These are phyloP conservation scores for Oldenlandia corymbosa DNA, from an alignment of 257 asterid genomes.

Conservation along the genomic window DNA sequence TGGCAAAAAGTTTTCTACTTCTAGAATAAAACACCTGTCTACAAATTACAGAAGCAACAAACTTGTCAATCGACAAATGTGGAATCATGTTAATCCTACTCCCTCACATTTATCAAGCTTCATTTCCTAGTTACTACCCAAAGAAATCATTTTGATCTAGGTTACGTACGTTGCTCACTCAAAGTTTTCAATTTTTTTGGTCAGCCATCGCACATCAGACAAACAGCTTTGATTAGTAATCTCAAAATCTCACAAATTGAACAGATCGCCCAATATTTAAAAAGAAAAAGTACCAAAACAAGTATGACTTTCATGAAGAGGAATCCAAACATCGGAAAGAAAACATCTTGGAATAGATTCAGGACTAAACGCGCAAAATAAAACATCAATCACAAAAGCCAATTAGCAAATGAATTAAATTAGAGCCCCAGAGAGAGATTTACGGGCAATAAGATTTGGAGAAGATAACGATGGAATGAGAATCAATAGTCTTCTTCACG, in stretches of 20 bases:
- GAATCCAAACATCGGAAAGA: neutral
- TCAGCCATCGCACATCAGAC: neutral
- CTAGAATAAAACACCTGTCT: neutral
- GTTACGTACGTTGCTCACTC: no score
- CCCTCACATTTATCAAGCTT: neutral
- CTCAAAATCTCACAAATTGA: neutral
- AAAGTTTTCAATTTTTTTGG: neutral
- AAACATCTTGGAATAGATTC: neutral
- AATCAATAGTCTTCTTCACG: constrained; percentile 54
- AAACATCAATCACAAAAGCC: neutral
- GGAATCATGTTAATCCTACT: neutral
- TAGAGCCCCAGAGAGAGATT: neutral
- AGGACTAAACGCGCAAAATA: neutral
- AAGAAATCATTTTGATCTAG: neutral
- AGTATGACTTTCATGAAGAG: neutral
- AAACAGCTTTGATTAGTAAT: neutral
- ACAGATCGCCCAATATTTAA: neutral
- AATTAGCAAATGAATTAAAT: neutral
- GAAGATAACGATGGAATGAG: constrained; percentile 73
- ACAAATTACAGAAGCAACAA: neutral
- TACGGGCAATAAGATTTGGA: constrained; percentile 96
- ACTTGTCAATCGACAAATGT: neutral
- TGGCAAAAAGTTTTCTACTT: neutral
- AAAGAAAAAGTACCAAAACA: neutral
- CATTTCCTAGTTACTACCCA: no score